These are phyloP conservation scores for Litsea cubeba DNA, from an alignment of 164 flowering plant genomes.

Conservation along the genomic window DNA sequence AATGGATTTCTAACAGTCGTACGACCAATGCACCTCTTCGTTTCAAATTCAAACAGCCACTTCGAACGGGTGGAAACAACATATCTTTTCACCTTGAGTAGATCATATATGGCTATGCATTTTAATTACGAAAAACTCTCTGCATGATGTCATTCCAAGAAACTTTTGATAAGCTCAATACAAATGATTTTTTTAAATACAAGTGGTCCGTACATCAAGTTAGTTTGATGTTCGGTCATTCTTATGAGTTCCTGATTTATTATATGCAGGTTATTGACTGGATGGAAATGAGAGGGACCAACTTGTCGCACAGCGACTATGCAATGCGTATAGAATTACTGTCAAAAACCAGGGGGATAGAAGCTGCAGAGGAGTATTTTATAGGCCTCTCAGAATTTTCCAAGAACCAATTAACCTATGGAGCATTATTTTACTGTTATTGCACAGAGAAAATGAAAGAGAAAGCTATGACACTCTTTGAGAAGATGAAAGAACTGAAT, in stretches of 20 bases:
- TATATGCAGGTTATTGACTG: slow-evolving; percentile 58
- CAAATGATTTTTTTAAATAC: no score
- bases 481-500: slow-evolving; percentile 45
- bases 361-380: slow-evolving; percentile 60
- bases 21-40: no score
- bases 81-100: no score
- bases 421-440: slow-evolving; percentile 63
- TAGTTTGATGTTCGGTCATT: background rate
- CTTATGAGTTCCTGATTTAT: background rate
- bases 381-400: slow-evolving; percentile 23
- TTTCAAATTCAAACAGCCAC: no score
- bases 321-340: slow-evolving; percentile 53
- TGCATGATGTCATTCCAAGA: no score
- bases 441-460: slow-evolving; percentile 43
- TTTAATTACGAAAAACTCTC: no score
- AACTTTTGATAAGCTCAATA: no score
- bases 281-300: slow-evolving; percentile 53
- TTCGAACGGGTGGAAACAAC: no score
- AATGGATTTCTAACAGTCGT: no score
- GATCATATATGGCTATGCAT: no score
- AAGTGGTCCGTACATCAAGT: background rate
- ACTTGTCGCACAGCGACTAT: slow-evolving; percentile 28
- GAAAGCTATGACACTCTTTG: slow-evolving; percentile 48
- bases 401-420: slow-evolving; percentile 39
- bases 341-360: slow-evolving; percentile 45